Evolutionary conservation across 2,329 filamentous ascomycete species (phyloP).

Genomic region (Stemphylium lycopersici): DNA sequence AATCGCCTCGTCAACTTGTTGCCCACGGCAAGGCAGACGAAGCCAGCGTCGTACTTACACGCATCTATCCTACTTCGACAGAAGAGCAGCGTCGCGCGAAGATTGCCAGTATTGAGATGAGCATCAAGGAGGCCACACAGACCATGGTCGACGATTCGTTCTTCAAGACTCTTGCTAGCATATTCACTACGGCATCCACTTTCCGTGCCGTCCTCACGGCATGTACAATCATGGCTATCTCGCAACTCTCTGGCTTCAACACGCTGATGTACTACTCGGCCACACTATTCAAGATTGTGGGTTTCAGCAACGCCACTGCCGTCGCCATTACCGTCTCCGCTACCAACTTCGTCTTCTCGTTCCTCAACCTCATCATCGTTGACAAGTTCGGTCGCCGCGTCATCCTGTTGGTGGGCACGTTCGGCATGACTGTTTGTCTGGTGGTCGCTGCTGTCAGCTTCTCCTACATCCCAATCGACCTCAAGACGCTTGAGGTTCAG

Average conservation of each 20-base stretch:
- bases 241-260: slow-evolving; percentile 59
- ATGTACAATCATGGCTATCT: slow-evolving; percentile 48
- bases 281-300: slow-evolving; percentile 62
- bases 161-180: slow-evolving; percentile 39
- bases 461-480: slow-evolving; percentile 62
- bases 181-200: slow-evolving; percentile 43
- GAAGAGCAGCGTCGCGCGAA: slow-evolving; percentile 35
- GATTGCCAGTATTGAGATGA: slow-evolving; percentile 37
- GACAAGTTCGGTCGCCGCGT: slow-evolving; percentile 79
- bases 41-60: slow-evolving; percentile 34
- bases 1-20: slow-evolving; percentile 48
- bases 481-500: slow-evolving; percentile 42
- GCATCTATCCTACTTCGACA: slow-evolving; percentile 42
- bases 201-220: slow-evolving; percentile 45
- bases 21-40: slow-evolving; percentile 42
- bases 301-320: slow-evolving; percentile 78
- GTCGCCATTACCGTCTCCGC: slow-evolving; percentile 79
- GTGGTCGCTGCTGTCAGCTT: slow-evolving; percentile 76
- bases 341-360: slow-evolving; percentile 82
- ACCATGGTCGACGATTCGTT: slow-evolving; percentile 42
- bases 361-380: slow-evolving; percentile 76
- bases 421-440: slow-evolving; percentile 77
- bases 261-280: slow-evolving; percentile 79
- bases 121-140: slow-evolving; percentile 40
- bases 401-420: slow-evolving; percentile 55